Evolutionary conservation across 2,329 filamentous ascomycete species (phyloP).

Genomic region (Xylaria sp.): DNA sequence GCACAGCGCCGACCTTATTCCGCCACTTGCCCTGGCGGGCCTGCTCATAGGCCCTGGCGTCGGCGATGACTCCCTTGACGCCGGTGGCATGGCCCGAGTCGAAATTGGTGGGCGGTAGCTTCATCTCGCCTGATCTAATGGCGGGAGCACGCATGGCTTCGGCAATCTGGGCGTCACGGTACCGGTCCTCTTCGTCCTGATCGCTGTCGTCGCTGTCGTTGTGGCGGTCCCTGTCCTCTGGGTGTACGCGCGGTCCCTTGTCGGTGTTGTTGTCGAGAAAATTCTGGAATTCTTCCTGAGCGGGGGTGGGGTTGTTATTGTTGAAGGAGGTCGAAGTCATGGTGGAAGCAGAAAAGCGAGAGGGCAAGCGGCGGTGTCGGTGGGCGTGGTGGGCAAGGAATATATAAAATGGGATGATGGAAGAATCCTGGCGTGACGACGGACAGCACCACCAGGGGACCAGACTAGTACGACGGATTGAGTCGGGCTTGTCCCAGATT

Average conservation of each 20-base stretch:
- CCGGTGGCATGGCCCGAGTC: slow-evolving; percentile 78
- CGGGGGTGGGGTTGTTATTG: slow-evolving; percentile 59
- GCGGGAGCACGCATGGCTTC: slow-evolving; percentile 73
- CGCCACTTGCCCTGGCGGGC: slow-evolving; percentile 68
- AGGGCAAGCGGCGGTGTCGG: slow-evolving; percentile 20
- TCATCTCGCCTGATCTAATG: slow-evolving; percentile 59
- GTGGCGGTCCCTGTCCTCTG: slow-evolving; percentile 66
- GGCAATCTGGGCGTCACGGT: slow-evolving; percentile 66
- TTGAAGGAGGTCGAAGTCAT: slow-evolving; percentile 57
- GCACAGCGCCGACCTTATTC: slow-evolving; percentile 62
- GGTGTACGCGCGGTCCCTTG: slow-evolving; percentile 59
- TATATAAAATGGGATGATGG: slow-evolving; percentile 29
- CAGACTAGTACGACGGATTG: slow-evolving; percentile 16
- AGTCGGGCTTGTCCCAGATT: slow-evolving; percentile 19
- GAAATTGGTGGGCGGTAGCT: slow-evolving; percentile 70
- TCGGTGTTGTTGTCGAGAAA: slow-evolving; percentile 67
- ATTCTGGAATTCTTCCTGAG: slow-evolving; percentile 73
- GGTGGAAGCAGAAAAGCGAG: slow-evolving; percentile 42
- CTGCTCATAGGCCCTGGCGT: slow-evolving; percentile 79
- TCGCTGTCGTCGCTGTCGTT: slow-evolving; percentile 58
- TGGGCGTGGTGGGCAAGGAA: slow-evolving; percentile 29
- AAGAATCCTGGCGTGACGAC: not conserved
- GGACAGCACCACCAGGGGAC: slow-evolving; percentile 9
- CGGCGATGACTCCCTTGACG: slow-evolving; percentile 87
- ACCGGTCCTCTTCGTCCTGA: slow-evolving; percentile 65